Percentiles rank a stretch among this genome's conserved stretches.
phyloP scores from a whole-genome alignment of 331 rosid genomes.

The Malus hybrid region DNA sequence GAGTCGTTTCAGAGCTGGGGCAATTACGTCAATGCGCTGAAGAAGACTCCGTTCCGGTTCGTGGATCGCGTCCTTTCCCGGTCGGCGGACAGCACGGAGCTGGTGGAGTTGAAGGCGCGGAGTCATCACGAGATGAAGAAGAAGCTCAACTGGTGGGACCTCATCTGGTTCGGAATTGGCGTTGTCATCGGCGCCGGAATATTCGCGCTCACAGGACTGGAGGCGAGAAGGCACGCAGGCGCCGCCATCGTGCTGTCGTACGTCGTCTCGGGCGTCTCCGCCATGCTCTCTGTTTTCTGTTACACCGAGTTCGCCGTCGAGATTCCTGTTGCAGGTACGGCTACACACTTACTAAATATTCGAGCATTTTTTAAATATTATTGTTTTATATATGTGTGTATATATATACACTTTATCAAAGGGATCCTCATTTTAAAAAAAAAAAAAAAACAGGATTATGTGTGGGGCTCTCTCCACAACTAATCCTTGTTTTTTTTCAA shows the following conservation, averaged over 20 bases:
- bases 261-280: conserved; percentile 61
- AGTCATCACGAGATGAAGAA: conserved; percentile 75
- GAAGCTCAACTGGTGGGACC: conserved; percentile 80
- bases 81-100: conserved; percentile 47
- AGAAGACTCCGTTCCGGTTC: conserved; percentile 39
- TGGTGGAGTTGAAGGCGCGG: conserved; percentile 49
- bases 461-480: too few relatives aligned
- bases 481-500: too few relatives aligned
- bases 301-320: conserved; percentile 85
- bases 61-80: conserved; percentile 45
- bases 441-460: too few relatives aligned
- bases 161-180: conserved; percentile 78
- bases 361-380: too few relatives aligned
- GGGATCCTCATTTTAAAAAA: background rate
- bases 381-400: background rate
- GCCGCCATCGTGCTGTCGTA: conserved; percentile 74
- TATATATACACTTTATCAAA: too few relatives aligned
- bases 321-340: conserved; percentile 66
- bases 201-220: conserved; percentile 70
- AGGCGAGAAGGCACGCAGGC: conserved; percentile 44
- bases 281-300: conserved; percentile 72
- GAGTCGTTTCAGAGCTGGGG: conserved; percentile 58
- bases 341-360: too few relatives aligned
- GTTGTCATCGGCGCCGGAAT: conserved; percentile 77
- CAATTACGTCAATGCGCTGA: conserved; percentile 36